Evolutionary conservation across 1,284 basidiomycete genomes (phyloP).

Genomic region (Pterulicium gracile): DNA sequence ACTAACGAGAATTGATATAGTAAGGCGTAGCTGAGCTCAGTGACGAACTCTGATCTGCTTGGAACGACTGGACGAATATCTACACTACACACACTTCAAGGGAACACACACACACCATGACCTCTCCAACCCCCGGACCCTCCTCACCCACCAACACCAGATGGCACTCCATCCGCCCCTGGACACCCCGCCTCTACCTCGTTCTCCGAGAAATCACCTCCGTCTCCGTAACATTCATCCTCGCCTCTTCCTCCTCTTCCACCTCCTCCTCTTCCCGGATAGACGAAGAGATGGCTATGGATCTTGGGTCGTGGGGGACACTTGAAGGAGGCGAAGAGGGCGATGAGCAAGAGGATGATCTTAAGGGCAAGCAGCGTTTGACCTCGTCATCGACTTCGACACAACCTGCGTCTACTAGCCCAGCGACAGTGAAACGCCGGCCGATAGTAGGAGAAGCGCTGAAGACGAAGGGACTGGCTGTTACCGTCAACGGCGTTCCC

Average conservation of each 20-base stretch:
- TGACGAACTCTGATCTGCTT: no score
- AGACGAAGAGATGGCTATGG: constrained; percentile 23
- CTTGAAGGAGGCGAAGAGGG: no score
- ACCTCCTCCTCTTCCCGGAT: constrained; percentile 23
- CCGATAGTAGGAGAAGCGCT: constrained; percentile 27
- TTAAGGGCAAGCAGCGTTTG: constrained; percentile 16
- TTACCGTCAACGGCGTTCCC: constrained; percentile 63
- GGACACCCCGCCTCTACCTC: constrained; percentile 57
- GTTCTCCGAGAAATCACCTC: constrained; percentile 70
- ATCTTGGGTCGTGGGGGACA: constrained; percentile 30
- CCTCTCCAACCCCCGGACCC: no score
- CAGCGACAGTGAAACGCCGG: not conserved
- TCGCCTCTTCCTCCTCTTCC: constrained; percentile 41
- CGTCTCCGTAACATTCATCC: constrained; percentile 68
- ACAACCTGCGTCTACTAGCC: constrained; percentile 22
- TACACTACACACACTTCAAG: not conserved
- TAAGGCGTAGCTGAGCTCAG: no score
- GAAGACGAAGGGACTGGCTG: constrained; percentile 58
- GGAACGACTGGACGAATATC: no score
- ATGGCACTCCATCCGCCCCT: constrained; percentile 70
- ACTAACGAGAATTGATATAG: no score
- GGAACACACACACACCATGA: no score
- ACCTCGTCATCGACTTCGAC: constrained; percentile 20
- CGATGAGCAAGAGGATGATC: constrained; percentile 23
- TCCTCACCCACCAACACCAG: constrained; percentile 8